Percentiles rank a stretch among this genome's conserved stretches.
Evolutionary conservation across 768 basidiomycete species (phyloP).

Genomic region (Phylloporus sp.): DNA sequence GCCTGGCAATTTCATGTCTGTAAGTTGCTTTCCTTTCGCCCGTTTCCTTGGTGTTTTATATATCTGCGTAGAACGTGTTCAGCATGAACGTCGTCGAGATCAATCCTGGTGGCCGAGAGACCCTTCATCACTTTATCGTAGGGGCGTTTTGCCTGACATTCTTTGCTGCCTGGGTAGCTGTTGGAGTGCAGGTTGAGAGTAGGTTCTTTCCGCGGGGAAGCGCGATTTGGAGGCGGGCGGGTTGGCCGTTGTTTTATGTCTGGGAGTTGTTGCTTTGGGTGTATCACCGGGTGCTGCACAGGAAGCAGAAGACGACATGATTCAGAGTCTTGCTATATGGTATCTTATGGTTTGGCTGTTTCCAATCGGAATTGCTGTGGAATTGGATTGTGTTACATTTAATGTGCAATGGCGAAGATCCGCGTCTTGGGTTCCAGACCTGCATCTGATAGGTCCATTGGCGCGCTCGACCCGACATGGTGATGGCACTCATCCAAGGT

Average conservation of each 20-base stretch:
- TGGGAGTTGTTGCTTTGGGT: not conserved
- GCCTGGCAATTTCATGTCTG: constrained; percentile 44
- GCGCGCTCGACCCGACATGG: constrained; percentile 63
- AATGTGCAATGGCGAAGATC: not conserved
- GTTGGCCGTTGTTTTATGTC: constrained; percentile 20
- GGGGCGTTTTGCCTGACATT: constrained; percentile 44
- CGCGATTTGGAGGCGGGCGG: constrained; percentile 13
- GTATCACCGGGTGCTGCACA: not conserved
- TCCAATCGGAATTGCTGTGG: too few relatives aligned
- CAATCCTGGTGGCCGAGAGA: constrained; percentile 22
- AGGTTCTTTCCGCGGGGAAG: constrained; percentile 15
- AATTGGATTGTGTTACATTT: not conserved
- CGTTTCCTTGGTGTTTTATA: not conserved
- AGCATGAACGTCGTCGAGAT: constrained; percentile 54
- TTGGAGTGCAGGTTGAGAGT: constrained; percentile 43
- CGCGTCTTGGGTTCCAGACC: not conserved
- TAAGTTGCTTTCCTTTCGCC: constrained; percentile 9
- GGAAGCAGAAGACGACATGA: constrained; percentile 11
- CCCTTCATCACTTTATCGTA: constrained; percentile 37
- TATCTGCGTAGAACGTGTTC: constrained; percentile 39
- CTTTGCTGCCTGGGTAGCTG: constrained; percentile 49
- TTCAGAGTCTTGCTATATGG: not conserved
- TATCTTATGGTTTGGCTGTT: not conserved
- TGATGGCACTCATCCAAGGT: constrained; percentile 61
- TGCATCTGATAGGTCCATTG: constrained; percentile 80